Evolutionary conservation across 2,329 filamentous ascomycete genomes (phyloP).

Genomic region (Purpureocillium lavendulum): DNA sequence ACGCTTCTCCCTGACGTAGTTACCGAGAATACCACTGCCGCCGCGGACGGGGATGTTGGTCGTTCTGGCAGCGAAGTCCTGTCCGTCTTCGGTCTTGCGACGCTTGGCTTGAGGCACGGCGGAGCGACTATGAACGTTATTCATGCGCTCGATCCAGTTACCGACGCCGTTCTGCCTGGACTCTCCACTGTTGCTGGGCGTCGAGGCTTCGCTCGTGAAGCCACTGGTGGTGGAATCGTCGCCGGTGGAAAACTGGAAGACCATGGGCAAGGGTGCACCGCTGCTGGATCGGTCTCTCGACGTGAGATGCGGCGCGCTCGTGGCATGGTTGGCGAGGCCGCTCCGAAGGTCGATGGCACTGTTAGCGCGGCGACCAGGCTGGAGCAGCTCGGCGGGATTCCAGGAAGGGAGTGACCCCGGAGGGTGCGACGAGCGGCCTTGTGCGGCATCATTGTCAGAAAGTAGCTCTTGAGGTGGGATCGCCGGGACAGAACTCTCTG

Average conservation of each 20-base stretch:
- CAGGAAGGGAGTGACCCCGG: conserved; percentile 24
- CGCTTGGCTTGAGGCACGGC: conserved; percentile 55
- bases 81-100: conserved; percentile 45
- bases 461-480: neutral
- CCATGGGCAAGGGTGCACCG: conserved; percentile 21
- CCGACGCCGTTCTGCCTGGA: conserved; percentile 35
- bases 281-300: conserved; percentile 13
- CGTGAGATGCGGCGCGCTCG: conserved; percentile 10
- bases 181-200: conserved; percentile 16
- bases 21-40: conserved; percentile 51
- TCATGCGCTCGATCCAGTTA: conserved; percentile 65
- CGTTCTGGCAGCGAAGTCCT: conserved; percentile 29
- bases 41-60: conserved; percentile 19
- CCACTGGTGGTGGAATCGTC: conserved; percentile 23
- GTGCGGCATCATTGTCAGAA: conserved; percentile 5
- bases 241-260: conserved; percentile 34
- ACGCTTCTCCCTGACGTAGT: conserved; percentile 56
- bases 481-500: neutral
- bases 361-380: conserved; percentile 24
- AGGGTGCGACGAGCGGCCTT: conserved; percentile 19
- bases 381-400: conserved; percentile 31
- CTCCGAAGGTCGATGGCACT: conserved; percentile 18
- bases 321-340: conserved; percentile 14
- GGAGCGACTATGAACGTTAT: conserved; percentile 62
- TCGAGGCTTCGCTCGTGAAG: conserved; percentile 23